Percentiles rank a stretch among this genome's conserved stretches.
These are phyloP conservation scores for Lunasporangiospora selenospora DNA, from an alignment of 192 early-diverging fungal species.

Conservation along the genomic window DNA sequence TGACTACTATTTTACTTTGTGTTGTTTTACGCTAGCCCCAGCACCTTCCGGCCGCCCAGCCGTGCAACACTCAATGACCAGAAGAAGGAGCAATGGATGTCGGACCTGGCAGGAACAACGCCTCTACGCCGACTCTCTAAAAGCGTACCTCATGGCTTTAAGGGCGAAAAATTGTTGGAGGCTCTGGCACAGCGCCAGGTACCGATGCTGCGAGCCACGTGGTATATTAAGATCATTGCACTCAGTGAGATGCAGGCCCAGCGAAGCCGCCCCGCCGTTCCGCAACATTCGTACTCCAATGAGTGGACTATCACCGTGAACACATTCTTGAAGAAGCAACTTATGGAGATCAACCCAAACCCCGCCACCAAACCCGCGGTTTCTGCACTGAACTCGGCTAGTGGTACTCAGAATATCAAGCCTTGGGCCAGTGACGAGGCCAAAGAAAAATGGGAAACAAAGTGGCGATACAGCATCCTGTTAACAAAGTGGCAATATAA, in stretches of 20 bases:
- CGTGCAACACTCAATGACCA: constrained; percentile 50
- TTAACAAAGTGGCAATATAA: constrained; percentile 64
- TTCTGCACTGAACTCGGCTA: constrained; percentile 22
- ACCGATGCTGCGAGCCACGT: constrained; percentile 67
- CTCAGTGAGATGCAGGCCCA: constrained; percentile 62
- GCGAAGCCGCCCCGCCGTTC: constrained; percentile 11
- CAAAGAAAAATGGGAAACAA: constrained; percentile 51
- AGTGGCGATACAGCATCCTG: constrained; percentile 55
- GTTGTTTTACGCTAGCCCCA: constrained; percentile 51
- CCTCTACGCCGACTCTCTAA: constrained; percentile 55
- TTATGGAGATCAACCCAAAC: constrained; percentile 49
- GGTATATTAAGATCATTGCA: constrained; percentile 75
- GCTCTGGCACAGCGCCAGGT: constrained; percentile 58
- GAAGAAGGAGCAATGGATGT: constrained; percentile 63
- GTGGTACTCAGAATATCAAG: constrained; percentile 32
- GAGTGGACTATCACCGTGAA: constrained; percentile 58
- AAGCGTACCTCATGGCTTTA: constrained; percentile 64
- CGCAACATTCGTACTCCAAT: constrained; percentile 32
- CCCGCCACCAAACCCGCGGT: constrained; percentile 14
- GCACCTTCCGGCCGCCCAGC: constrained; percentile 55
- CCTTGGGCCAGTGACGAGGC: constrained; percentile 56
- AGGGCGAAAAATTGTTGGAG: constrained; percentile 68
- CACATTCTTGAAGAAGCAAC: constrained; percentile 52
- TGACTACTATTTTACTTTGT: constrained; percentile 22
- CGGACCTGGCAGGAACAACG: constrained; percentile 49